Evolutionary conservation across 768 basidiomycete species (phyloP).

Genomic region (Ramaria rubella): DNA sequence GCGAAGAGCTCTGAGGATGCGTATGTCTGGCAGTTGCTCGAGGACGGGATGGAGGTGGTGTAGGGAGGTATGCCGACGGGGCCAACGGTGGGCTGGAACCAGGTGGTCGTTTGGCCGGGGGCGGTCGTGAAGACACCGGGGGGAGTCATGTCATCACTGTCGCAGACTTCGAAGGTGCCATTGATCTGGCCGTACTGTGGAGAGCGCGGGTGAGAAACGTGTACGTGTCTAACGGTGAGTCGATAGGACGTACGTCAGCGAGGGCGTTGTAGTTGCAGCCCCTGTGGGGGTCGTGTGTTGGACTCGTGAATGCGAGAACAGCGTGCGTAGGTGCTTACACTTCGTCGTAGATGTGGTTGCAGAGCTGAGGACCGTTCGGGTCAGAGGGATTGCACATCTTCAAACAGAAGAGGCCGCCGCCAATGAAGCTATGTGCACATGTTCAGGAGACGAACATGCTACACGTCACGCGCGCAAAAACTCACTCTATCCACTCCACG

Average conservation of each 20-base stretch:
- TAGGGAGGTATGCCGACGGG: slow-evolving; percentile 9
- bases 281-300: background rate
- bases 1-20: slow-evolving; percentile 10
- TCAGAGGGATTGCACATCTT: slow-evolving; percentile 15
- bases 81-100: slow-evolving; percentile 11
- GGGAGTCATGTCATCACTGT: slow-evolving; percentile 13
- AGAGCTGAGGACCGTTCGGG: slow-evolving; percentile 12
- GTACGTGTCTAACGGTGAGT: background rate
- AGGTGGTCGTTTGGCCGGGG: slow-evolving; percentile 6
- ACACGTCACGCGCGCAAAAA: background rate
- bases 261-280: slow-evolving; percentile 14
- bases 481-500: slow-evolving; percentile 13
- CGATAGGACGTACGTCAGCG: slow-evolving; percentile 9
- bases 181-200: slow-evolving; percentile 11
- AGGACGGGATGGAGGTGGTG: slow-evolving; percentile 2
- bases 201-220: background rate
- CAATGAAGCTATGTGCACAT: slow-evolving; percentile 11
- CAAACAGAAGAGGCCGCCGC: slow-evolving; percentile 13
- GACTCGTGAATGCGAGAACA: background rate
- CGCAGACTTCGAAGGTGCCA: slow-evolving; percentile 14
- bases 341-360: slow-evolving; percentile 15
- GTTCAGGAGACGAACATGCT: background rate
- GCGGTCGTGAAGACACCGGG: slow-evolving; percentile 13
- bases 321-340: background rate
- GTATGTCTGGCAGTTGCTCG: slow-evolving; percentile 13